Conservation (phyloP, 2,329 filamentous ascomycete genomes). For the Curvularia verruculosa region DNA sequence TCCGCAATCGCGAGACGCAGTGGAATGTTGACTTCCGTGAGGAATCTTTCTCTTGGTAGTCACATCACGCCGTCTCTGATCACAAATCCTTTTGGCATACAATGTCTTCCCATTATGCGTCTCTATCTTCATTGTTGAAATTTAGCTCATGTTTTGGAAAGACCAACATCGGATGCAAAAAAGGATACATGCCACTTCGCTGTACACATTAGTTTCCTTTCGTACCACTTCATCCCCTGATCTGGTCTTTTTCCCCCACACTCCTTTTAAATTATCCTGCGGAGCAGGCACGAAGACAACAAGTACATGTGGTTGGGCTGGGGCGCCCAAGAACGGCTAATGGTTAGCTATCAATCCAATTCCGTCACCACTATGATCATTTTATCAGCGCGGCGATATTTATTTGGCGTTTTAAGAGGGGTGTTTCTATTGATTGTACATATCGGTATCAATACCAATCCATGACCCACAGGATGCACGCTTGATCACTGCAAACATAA, state of each 20-base stretch:
- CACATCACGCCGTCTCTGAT: conserved; percentile 8
- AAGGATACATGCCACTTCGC: conserved; percentile 25
- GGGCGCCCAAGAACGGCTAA: neutral
- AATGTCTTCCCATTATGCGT: conserved; percentile 21
- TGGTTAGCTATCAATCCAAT: conserved; percentile 26
- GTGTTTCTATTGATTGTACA: neutral
- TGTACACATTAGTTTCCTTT: conserved; percentile 40
- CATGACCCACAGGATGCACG: neutral
- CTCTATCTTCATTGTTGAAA: conserved; percentile 10
- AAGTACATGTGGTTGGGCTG: conserved; percentile 9
- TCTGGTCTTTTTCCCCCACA: conserved; percentile 20
- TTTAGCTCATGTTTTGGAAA: conserved; percentile 12
- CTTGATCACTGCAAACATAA: neutral
- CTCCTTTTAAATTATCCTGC: conserved; percentile 23
- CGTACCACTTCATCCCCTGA: conserved; percentile 23
- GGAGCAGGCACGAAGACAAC: conserved; percentile 24
- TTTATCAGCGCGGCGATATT: conserved; percentile 10
- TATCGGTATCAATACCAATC: neutral
- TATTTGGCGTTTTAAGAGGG: conserved; percentile 10
- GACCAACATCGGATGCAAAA: conserved; percentile 18
- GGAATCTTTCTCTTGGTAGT: conserved; percentile 73
- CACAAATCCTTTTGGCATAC: conserved; percentile 21
- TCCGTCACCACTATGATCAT: conserved; percentile 16
- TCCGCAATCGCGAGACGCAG: conserved; percentile 67
- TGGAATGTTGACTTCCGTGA: conserved; percentile 79